These are phyloP conservation scores for Lipomyces mesembrius DNA, from an alignment of 805 yeast genomes.

Conservation along the genomic window DNA sequence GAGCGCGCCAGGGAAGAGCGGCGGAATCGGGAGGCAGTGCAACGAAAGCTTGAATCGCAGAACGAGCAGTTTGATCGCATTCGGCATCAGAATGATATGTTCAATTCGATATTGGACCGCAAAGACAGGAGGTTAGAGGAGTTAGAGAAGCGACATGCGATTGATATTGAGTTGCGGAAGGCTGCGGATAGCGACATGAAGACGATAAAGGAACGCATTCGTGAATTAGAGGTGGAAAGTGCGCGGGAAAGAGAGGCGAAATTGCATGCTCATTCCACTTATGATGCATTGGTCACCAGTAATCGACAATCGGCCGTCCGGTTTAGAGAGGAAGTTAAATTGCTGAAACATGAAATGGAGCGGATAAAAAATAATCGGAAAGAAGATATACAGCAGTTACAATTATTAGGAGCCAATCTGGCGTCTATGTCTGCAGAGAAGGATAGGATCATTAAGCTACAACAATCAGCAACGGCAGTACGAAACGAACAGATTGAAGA, in stretches of 20 bases:
- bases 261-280: conserved; percentile 26
- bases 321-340: conserved; percentile 19
- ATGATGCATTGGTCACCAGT: conserved; percentile 23
- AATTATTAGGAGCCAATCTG: conserved; percentile 7
- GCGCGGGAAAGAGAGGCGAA: conserved; percentile 25
- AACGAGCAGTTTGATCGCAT: conserved; percentile 57
- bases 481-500: conserved; percentile 13
- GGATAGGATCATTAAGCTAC: conserved; percentile 12
- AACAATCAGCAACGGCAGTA: conserved; percentile 1
- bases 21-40: conserved; percentile 56
- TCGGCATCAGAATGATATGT: conserved; percentile 77
- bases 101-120: conserved; percentile 67
- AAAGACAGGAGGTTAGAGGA: conserved; percentile 72
- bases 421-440: conserved; percentile 16
- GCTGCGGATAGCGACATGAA: conserved; percentile 6
- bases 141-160: conserved; percentile 58
- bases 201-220: conserved; percentile 15
- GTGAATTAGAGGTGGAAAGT: conserved; percentile 19
- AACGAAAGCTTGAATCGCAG: conserved; percentile 57
- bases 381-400: conserved; percentile 15
- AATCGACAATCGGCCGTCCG: conserved; percentile 17
- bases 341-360: conserved; percentile 19
- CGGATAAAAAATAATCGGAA: conserved; percentile 12
- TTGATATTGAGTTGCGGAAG: conserved; percentile 10
- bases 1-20: conserved; percentile 53